phyloP scores from a whole-genome alignment of 371 early-diverging fungal genomes.

The Cokeromyces recurvatus region DNA sequence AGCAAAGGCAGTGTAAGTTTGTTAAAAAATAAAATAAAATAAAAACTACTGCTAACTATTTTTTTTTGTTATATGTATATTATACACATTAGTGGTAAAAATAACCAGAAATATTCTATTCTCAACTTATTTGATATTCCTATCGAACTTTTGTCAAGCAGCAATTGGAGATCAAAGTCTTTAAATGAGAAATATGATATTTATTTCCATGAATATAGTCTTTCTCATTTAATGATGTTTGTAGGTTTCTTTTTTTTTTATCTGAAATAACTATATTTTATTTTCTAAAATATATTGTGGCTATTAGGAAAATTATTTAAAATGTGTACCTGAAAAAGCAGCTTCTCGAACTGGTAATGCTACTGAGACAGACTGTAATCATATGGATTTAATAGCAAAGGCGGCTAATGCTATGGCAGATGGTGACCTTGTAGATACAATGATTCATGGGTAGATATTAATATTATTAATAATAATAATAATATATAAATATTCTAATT shows the following conservation, averaged over 20 bases:
- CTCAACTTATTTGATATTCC: constrained; percentile 87
- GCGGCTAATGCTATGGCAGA: constrained; percentile 93
- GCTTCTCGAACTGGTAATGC: constrained; percentile 6
- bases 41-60: not conserved
- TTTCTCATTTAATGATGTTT: constrained; percentile 91
- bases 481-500: not conserved
- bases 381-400: constrained; percentile 60
- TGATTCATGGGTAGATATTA: constrained; percentile 69
- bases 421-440: constrained; percentile 80
- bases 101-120: constrained; percentile 78
- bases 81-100: constrained; percentile 38
- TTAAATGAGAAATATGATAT: constrained; percentile 82
- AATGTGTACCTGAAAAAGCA: constrained; percentile 24
- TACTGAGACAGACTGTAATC: constrained; percentile 17
- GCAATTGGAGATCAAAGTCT: constrained; percentile 44
- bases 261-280: too few species aligned
- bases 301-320: constrained; percentile 48
- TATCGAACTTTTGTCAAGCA: constrained; percentile 56
- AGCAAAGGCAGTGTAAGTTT: constrained; percentile 65
- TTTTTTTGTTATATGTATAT: too few species aligned
- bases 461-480: not conserved
- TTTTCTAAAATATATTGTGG: not conserved
- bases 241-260: too few species aligned
- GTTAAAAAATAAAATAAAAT: too few species aligned
- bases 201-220: constrained; percentile 92